These are phyloP conservation scores for Heritiera littoralis DNA, from an alignment of 345 rosid genomes.

Conservation along the genomic window DNA sequence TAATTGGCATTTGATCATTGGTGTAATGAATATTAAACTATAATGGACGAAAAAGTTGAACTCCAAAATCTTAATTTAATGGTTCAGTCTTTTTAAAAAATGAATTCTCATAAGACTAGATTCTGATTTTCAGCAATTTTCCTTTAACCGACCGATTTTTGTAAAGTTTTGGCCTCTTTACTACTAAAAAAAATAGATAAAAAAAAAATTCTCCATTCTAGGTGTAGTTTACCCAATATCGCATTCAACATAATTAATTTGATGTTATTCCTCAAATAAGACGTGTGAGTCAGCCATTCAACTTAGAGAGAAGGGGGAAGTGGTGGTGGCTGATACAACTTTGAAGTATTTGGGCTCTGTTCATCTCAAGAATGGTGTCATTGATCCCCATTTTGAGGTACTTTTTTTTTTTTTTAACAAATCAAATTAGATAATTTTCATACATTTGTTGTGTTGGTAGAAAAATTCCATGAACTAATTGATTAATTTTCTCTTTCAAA, in stretches of 20 bases:
- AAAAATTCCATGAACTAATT: background rate
- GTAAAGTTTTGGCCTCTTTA: too few relatives aligned
- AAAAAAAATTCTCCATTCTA: too few relatives aligned
- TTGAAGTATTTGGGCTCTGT: slow-evolving; percentile 53
- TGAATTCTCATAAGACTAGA: too few relatives aligned
- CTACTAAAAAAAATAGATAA: too few relatives aligned
- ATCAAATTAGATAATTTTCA: background rate
- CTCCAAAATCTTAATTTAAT: too few relatives aligned
- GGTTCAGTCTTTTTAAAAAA: too few relatives aligned
- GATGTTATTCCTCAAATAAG: slow-evolving; percentile 20
- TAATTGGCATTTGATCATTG: too few relatives aligned
- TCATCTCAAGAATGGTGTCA: slow-evolving; percentile 53
- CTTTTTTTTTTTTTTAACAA: background rate
- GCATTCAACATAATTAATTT: background rate
- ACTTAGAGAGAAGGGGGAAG: slow-evolving; percentile 50
- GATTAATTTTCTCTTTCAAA: background rate
- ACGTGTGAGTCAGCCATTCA: slow-evolving; percentile 59
- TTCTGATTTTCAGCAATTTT: too few relatives aligned
- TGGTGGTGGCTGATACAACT: slow-evolving; percentile 47
- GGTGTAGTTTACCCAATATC: background rate
- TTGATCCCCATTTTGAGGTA: slow-evolving; percentile 57
- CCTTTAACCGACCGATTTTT: too few relatives aligned
- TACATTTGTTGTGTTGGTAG: background rate
- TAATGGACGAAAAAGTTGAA: too few relatives aligned
- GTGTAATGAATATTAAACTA: too few relatives aligned